Percentiles rank a stretch among this genome's conserved stretches.
Conservation (phyloP, 495 filamentous ascomycete genomes). For the Choiromyces venosus region DNA sequence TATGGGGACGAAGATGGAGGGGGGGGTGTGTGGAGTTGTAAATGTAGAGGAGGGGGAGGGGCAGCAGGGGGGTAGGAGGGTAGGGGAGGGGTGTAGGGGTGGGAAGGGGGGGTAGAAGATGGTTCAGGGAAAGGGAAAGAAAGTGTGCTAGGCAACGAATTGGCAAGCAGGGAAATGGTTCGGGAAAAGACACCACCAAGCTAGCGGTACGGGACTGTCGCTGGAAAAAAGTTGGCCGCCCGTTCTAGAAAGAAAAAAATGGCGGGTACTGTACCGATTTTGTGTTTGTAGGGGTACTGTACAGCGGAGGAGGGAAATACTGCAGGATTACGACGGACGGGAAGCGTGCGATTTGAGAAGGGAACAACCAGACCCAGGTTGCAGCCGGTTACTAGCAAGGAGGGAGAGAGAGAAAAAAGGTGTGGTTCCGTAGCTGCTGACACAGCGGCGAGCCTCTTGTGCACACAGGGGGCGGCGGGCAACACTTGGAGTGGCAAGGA, state of each 20-base stretch:
- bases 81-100: constrained; percentile 27
- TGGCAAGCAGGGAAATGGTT: constrained; percentile 28
- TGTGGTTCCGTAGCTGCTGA: constrained; percentile 29
- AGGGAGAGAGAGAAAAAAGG: constrained; percentile 2
- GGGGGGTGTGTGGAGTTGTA: constrained; percentile 29
- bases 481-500: background rate
- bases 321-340: constrained; percentile 37
- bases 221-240: constrained; percentile 37
- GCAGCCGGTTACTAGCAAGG: constrained; percentile 30
- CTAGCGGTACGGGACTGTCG: constrained; percentile 38
- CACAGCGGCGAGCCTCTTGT: constrained; percentile 40
- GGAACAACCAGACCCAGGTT: constrained; percentile 21
- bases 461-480: constrained; percentile 21
- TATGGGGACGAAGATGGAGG: constrained; percentile 12
- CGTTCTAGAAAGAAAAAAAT: constrained; percentile 30
- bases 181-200: constrained; percentile 34
- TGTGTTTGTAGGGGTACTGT: constrained; percentile 24
- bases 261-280: constrained; percentile 22
- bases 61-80: constrained; percentile 27
- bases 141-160: constrained; percentile 35
- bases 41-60: constrained; percentile 19
- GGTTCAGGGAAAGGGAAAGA: constrained; percentile 38
- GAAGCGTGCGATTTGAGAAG: constrained; percentile 33
- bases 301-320: constrained; percentile 14
- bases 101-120: constrained; percentile 30